Percentiles rank a stretch among this genome's conserved stretches.
These are phyloP conservation scores for Vitis rotundifolia DNA, from an alignment of 164 flowering plant genomes.

Conservation along the genomic window DNA sequence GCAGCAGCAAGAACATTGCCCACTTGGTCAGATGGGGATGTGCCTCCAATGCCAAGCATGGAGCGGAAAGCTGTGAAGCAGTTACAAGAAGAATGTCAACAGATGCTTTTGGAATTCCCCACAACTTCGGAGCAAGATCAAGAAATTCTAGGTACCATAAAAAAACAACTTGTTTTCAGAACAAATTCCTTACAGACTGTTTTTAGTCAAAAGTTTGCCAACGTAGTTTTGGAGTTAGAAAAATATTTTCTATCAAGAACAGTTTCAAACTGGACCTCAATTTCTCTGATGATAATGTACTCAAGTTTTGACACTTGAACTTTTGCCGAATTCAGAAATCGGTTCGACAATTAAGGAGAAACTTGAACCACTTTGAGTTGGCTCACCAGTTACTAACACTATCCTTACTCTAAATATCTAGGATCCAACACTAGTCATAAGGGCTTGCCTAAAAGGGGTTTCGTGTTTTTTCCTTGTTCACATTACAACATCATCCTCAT, in stretches of 20 bases:
- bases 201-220: too few relatives aligned
- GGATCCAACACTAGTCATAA: not conserved
- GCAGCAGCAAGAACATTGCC: conserved; percentile 96
- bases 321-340: not conserved
- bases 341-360: not conserved
- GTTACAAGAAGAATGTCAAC: conserved; percentile 83
- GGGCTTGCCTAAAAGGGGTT: not conserved
- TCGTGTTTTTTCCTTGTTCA: too few relatives aligned
- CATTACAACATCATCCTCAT: too few relatives aligned
- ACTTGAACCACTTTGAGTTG: not conserved
- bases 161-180: too few relatives aligned
- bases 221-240: too few relatives aligned
- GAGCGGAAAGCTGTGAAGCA: conserved; percentile 80
- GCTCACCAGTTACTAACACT: not conserved
- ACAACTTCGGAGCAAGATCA: conserved; percentile 82
- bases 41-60: conserved; percentile 74
- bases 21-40: conserved; percentile 91
- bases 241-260: too few relatives aligned
- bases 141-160: conserved; percentile 61
- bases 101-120: conserved; percentile 72
- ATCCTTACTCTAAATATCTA: not conserved
- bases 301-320: not conserved
- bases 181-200: too few relatives aligned
- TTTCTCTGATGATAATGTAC: not conserved
- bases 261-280: too few relatives aligned